Conservation (phyloP, 2,329 filamentous ascomycete species). For the Claviceps monticola region DNA sequence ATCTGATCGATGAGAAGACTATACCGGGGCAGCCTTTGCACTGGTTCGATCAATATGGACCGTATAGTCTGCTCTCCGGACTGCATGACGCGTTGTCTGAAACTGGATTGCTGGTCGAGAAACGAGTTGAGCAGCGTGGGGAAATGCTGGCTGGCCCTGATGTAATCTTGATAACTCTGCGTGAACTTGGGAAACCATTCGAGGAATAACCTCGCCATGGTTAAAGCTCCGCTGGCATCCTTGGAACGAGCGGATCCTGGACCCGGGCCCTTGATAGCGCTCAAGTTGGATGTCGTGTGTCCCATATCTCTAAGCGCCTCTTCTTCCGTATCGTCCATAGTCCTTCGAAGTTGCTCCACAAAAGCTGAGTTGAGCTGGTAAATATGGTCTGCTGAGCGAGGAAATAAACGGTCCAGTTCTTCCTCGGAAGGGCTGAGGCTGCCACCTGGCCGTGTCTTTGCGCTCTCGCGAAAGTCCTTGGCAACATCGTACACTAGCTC, state of each 20-base stretch:
- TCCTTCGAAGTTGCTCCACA: constrained; percentile 56
- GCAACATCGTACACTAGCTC: constrained; percentile 73
- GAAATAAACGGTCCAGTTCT: constrained; percentile 66
- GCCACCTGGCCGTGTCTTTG: constrained; percentile 39
- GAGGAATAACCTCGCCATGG: constrained; percentile 67
- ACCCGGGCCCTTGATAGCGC: constrained; percentile 23
- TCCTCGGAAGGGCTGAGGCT: constrained; percentile 60
- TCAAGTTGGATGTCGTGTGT: constrained; percentile 27
- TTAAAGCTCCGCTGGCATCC: constrained; percentile 65
- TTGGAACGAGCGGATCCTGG: constrained; percentile 34
- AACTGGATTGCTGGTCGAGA: constrained; percentile 67
- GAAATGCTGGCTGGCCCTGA: constrained; percentile 78
- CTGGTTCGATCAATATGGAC: constrained; percentile 88
- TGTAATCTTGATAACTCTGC: constrained; percentile 84
- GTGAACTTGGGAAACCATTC: constrained; percentile 92
- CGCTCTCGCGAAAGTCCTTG: constrained; percentile 61
- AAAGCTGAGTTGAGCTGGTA: constrained; percentile 72
- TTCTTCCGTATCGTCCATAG: constrained; percentile 74
- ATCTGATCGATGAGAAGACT: constrained; percentile 96
- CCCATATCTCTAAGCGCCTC: constrained; percentile 68
- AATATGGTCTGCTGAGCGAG: constrained; percentile 65
- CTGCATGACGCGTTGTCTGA: constrained; percentile 65
- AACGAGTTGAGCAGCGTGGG: constrained; percentile 68
- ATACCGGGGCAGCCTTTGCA: constrained; percentile 87
- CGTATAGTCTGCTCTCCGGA: constrained; percentile 83